A percentile compares a stretch with the other conserved stretches of the same genome.
phyloP scores from a whole-genome alignment of 495 filamentous ascomycete species.

The Talaromyces trachyspermus region DNA sequence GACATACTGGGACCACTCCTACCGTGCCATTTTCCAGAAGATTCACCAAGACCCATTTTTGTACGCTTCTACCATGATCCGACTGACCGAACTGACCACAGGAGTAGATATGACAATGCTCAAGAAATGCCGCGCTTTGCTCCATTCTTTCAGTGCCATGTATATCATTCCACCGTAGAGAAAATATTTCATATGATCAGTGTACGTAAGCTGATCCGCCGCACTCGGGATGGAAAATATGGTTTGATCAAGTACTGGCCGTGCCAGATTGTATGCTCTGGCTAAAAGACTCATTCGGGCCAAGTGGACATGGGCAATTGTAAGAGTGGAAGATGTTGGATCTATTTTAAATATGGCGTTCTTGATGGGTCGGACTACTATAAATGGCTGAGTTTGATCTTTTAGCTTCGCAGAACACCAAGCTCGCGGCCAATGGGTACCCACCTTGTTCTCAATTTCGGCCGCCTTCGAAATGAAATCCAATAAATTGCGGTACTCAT shows the following conservation, averaged over 20 bases:
- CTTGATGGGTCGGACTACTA: slow-evolving; percentile 53
- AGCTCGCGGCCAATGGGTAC: slow-evolving; percentile 7
- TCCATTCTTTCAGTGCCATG: slow-evolving; percentile 64
- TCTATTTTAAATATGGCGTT: slow-evolving; percentile 67
- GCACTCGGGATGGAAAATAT: slow-evolving; percentile 58
- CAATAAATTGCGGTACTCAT: slow-evolving; percentile 45
- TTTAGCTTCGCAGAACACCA: background rate
- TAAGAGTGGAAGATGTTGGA: slow-evolving; percentile 62
- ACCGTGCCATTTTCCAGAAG: slow-evolving; percentile 66
- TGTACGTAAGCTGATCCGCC: slow-evolving; percentile 30
- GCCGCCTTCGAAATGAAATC: slow-evolving; percentile 39
- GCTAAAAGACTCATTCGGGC: slow-evolving; percentile 51
- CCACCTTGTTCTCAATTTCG: slow-evolving; percentile 32
- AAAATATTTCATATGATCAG: slow-evolving; percentile 69
- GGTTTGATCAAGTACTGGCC: slow-evolving; percentile 62
- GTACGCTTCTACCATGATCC: slow-evolving; percentile 81
- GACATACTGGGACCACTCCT: slow-evolving; percentile 21
- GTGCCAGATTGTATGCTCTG: slow-evolving; percentile 43
- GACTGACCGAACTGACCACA: slow-evolving; percentile 49
- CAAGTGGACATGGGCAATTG: slow-evolving; percentile 56
- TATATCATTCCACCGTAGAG: slow-evolving; percentile 72
- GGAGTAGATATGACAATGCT: slow-evolving; percentile 63
- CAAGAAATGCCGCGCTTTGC: slow-evolving; percentile 61
- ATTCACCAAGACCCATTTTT: slow-evolving; percentile 87
- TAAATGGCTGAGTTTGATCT: slow-evolving; percentile 37